Evolutionary conservation across 257 asterid genomes (phyloP), one percentile per base, ranked within the genome.

Genomic region (Nicotiana undulata): DNA sequence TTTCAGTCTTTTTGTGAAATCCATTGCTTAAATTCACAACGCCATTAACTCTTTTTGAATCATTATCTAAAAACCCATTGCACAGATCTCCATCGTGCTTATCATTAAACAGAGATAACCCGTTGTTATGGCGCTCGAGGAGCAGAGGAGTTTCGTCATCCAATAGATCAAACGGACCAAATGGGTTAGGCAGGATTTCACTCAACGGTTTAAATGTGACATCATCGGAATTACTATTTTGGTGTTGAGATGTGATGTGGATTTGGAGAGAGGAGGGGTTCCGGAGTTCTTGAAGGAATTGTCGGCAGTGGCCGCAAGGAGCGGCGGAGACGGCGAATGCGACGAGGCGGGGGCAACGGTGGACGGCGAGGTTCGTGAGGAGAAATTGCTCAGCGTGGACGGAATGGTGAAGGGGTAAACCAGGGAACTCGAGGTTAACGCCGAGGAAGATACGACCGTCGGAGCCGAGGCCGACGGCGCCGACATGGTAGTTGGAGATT

Each of bases 251-350:
- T 31, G 89, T 83, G 88, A 93, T 79, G 76, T 85, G 88, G 88
- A 93, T 84, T 82, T 87, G 82, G 31, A 93, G 87, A 76, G 87
- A 37, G 29, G 91, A 82, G 61, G 97, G 74, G 82, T 89, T 76
- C 15, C 98, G 94, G 79, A 92, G 90, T 44, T 95, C 98, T 84
- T 94, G 98, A 51, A 90, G 70, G 87, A 94, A 94, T 83, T 94
- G 98, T 80, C 98, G 96, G 87, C 98, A 93, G 93, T 94, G 98
- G 68, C 98, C 98, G 81, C 98, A 94, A 10, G 98, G 98, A 75
- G 96, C 96, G 22, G 96, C 93, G 67, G 98, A 93, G 67, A 94
- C 98, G 79, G 98, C 95, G 81, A 94, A 68, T 49, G 88, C 76
- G 5, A 84, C 60, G 81, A 93, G 93, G 52, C 87, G 75, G 8